These are phyloP conservation scores for Durotheca rogersii DNA, from an alignment of 495 filamentous ascomycete species.

Conservation along the genomic window DNA sequence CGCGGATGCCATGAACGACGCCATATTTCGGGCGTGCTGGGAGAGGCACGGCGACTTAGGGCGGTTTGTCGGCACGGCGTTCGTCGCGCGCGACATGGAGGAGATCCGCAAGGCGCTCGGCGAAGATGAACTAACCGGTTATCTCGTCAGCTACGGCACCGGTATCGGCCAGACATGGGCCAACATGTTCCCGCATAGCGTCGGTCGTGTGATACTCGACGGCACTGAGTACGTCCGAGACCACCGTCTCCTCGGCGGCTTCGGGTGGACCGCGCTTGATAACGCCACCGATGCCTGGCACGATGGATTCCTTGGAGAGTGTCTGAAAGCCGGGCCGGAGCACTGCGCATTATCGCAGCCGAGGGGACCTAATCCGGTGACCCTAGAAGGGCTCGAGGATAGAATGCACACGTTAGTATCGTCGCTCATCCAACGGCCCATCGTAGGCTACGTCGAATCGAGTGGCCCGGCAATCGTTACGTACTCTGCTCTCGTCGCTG, in stretches of 20 bases:
- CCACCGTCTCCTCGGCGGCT: conserved; percentile 47
- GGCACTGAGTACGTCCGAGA: conserved; percentile 53
- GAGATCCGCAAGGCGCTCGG: conserved; percentile 51
- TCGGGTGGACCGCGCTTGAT: conserved; percentile 49
- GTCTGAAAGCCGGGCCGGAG: conserved; percentile 45
- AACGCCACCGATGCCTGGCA: conserved; percentile 50
- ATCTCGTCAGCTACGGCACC: conserved; percentile 71
- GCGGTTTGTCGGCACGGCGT: conserved; percentile 45
- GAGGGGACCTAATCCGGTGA: conserved; percentile 33
- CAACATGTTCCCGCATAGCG: conserved; percentile 49
- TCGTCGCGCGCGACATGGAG: conserved; percentile 52
- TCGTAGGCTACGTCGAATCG: conserved; percentile 35
- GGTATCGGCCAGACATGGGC: conserved; percentile 61
- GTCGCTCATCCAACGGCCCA: conserved; percentile 39
- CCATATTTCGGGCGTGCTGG: conserved; percentile 46
- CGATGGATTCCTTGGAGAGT: conserved; percentile 51
- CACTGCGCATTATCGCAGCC: conserved; percentile 43
- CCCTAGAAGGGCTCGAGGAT: conserved; percentile 33
- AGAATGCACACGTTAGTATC: conserved; percentile 41
- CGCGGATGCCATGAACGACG: conserved; percentile 43
- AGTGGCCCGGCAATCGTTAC: conserved; percentile 46
- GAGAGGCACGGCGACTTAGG: conserved; percentile 46
- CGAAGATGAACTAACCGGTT: conserved; percentile 56
- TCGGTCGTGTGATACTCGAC: conserved; percentile 50
- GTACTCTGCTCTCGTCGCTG: conserved; percentile 41